Evolutionary conservation across 106 monocot species (phyloP).

Genomic region (Hemerocallis citrina): DNA sequence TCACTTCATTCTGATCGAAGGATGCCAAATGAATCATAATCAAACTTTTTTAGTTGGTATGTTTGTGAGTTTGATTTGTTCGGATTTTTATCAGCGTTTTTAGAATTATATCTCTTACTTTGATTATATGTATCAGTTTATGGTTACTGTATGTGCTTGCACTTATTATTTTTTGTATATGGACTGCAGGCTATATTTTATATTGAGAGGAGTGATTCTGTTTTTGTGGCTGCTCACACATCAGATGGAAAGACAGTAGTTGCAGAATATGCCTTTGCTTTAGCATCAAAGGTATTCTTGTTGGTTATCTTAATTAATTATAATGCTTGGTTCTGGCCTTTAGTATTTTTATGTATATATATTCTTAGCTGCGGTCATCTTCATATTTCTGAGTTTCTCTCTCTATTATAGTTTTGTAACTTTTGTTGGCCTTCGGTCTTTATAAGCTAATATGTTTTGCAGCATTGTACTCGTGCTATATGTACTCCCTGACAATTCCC

Average conservation of each 20-base stretch:
- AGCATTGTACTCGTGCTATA: no score
- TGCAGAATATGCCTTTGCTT: conserved; percentile 96
- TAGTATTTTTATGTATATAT: no score
- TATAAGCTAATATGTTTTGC: no score
- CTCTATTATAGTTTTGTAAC: no score
- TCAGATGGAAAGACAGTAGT: conserved; percentile 99
- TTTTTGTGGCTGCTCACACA: conserved; percentile 98
- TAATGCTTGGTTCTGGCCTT: no score
- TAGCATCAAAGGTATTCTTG: conserved; percentile 90
- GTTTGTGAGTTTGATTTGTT: neutral
- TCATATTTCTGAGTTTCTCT: no score
- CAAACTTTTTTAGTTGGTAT: neutral
- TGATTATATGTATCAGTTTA: no score
- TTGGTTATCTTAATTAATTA: no score
- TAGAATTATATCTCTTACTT: neutral
- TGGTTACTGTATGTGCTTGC: neutral
- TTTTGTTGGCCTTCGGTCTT: no score
- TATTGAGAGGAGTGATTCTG: conserved; percentile 92
- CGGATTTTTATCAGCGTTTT: neutral
- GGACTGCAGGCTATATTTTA: conserved; percentile 81
- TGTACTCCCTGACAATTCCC: no score
- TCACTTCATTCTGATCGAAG: neutral
- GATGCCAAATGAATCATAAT: neutral
- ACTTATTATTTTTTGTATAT: neutral
- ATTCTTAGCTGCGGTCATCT: no score